These are phyloP conservation scores for Plasmodium malariae DNA, from an alignment of 169 alveolate species.

Conservation along the genomic window DNA sequence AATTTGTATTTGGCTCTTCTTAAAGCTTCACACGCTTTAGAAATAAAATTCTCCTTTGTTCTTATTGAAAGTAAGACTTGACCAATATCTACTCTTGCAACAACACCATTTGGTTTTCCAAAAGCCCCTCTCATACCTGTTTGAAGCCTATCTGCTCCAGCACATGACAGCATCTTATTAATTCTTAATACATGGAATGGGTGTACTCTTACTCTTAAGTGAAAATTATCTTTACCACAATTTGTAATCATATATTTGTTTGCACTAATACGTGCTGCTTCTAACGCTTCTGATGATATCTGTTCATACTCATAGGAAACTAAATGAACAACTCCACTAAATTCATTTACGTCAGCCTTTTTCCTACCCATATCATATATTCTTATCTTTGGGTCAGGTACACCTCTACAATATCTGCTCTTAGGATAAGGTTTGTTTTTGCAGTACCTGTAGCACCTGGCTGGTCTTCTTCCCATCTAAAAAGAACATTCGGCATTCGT, in stretches of 20 bases:
- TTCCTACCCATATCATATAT: conserved; percentile 98
- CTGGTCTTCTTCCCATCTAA: conserved; percentile 99
- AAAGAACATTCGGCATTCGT: neutral
- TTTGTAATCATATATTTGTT: conserved; percentile 97
- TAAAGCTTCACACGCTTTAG: conserved; percentile 95
- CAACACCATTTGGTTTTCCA: conserved; percentile 99
- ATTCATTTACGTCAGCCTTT: conserved; percentile 97
- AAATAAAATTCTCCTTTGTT: conserved; percentile 90
- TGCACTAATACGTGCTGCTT: conserved; percentile 99
- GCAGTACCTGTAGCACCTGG: conserved; percentile 99
- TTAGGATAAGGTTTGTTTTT: conserved; percentile 99
- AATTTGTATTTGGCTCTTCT: conserved; percentile 99
- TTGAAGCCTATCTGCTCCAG: conserved; percentile 99
- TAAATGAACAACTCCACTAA: conserved; percentile 97
- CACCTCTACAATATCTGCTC: conserved; percentile 99
- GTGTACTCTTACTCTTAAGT: conserved; percentile 98
- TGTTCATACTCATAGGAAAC: conserved; percentile 99
- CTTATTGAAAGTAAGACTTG: conserved; percentile 96
- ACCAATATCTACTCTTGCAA: conserved; percentile 97
- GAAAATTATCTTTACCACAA: conserved; percentile 99
- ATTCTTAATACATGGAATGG: conserved; percentile 99
- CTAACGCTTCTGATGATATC: conserved; percentile 99
- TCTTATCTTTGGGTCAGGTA: conserved; percentile 99
- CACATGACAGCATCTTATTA: conserved; percentile 99
- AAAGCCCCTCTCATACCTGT: conserved; percentile 99